Evolutionary conservation across 2,329 filamentous ascomycete species (phyloP), one percentile per base, ranked within the genome.

Genomic region (Penicillium sumatraense): DNA sequence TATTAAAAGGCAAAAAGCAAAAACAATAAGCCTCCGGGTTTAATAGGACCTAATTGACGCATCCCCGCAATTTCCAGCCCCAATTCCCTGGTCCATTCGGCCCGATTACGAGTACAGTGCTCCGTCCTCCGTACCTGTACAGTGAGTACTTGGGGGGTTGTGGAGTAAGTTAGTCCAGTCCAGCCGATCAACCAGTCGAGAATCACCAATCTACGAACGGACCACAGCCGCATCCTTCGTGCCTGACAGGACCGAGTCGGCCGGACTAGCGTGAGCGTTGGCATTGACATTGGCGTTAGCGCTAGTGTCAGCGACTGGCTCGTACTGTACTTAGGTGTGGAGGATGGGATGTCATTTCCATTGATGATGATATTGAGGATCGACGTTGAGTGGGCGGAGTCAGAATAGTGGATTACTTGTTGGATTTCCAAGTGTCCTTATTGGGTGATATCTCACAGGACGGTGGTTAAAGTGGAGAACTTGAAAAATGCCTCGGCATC

Each of bases 181-280:
- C 35, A 38, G 20, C 21, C 10, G 16, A 24, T 24, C 38, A 11
- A 11, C 38, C 38, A 36, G 31, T 16, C 16, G 3, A 16, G 16
- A 38, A 20, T 20, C 9, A 29, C 35, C 35, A 38, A 4, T 18
- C 35, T 20, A 18, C 16, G 35, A 38, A 38, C 35, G 3, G 35
- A 38, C 38, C 20, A 42, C 21, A 42, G 38, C 38, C 38, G 20
- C 38, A 42, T 42, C 38, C 38, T 42, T 42, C 38, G 38, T 42
- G 21, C 38, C 38, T 42, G 38, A 38, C 35, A 38, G 38, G 38
- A 42, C 13, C 21, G 38, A 21, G 14, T 21, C 36, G 18, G 18
- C 16, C 14, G n/a, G n/a, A 29, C 35, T 38, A 38, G 35, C 18
- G 38, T 24, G 38, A 24, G 13, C 21, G 33, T 16, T 38, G 10